A percentile compares a stretch with the other conserved stretches of the same genome.
These are phyloP conservation scores for Clarireedia homoeocarpa DNA, from an alignment of 2,329 filamentous ascomycete species.

Conservation along the genomic window DNA sequence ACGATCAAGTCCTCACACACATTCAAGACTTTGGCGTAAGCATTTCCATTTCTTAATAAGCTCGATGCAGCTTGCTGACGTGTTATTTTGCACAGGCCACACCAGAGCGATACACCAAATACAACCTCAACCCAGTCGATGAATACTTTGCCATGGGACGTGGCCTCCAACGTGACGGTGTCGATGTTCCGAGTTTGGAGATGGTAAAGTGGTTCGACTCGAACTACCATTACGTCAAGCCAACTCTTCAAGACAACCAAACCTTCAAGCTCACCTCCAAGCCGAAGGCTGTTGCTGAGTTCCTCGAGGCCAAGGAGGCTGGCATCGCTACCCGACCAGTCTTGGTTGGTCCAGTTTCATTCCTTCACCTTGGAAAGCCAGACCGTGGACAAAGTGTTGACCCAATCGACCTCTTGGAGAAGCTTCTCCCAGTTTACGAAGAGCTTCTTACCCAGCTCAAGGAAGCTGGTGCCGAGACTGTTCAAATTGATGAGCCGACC, in stretches of 20 bases:
- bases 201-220: conserved; percentile 99
- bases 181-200: conserved; percentile 91
- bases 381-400: conserved; percentile 90
- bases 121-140: conserved; percentile 81
- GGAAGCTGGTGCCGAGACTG: conserved; percentile 88
- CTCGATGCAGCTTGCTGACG: conserved; percentile 8
- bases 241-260: conserved; percentile 94
- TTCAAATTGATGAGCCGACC: conserved; percentile 97
- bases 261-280: conserved; percentile 79
- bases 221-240: conserved; percentile 99
- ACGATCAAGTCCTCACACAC: conserved; percentile 95
- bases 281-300: conserved; percentile 92
- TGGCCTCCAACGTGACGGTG: conserved; percentile 89
- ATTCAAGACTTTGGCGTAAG: conserved; percentile 95
- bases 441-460: conserved; percentile 91
- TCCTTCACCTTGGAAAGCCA: conserved; percentile 96
- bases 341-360: conserved; percentile 90
- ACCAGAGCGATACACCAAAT: conserved; percentile 87
- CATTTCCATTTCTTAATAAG: conserved; percentile 16
- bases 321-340: conserved; percentile 90
- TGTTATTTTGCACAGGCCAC: conserved; percentile 51
- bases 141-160: conserved; percentile 99
- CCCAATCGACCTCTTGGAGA: conserved; percentile 88
- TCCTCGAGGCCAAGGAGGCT: conserved; percentile 95
- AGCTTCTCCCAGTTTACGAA: conserved; percentile 90